A percentile compares a stretch with the other conserved stretches of the same genome.
Conservation (phyloP, 495 filamentous ascomycete species). For the Xylaria telfairii region DNA sequence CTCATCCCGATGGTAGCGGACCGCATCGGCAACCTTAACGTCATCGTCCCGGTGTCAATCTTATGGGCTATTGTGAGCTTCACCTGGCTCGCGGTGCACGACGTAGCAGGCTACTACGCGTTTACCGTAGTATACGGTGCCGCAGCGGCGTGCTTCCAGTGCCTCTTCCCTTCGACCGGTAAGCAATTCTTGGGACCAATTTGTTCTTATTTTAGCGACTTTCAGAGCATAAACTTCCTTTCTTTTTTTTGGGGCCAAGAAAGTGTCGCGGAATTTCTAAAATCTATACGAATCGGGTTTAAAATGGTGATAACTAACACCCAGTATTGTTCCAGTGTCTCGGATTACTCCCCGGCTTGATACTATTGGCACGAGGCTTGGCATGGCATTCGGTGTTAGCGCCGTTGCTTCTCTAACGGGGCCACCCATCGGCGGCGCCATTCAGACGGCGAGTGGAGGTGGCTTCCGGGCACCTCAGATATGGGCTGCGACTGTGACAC, state of each 20-base stretch:
- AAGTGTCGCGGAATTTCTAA: no score
- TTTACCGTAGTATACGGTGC: conserved; percentile 69
- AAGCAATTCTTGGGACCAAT: no score
- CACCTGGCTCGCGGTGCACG: conserved; percentile 65
- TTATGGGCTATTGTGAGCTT: conserved; percentile 60
- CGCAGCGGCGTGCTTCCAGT: conserved; percentile 65
- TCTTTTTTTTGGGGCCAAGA: no score
- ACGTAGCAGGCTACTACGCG: conserved; percentile 55
- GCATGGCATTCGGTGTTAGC: conserved; percentile 71
- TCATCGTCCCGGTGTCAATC: conserved; percentile 61
- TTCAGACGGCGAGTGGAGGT: conserved; percentile 53
- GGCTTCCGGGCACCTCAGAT: conserved; percentile 65
- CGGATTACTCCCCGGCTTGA: conserved; percentile 66
- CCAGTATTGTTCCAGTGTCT: conserved; percentile 39
- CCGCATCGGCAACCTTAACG: conserved; percentile 67
- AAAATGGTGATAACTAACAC: no score
- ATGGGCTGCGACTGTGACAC: conserved; percentile 54
- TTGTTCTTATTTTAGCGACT: no score
- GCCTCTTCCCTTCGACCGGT: conserved; percentile 63
- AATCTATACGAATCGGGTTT: no score
- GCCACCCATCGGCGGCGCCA: conserved; percentile 69
- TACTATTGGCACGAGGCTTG: conserved; percentile 68
- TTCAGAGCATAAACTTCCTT: no score
- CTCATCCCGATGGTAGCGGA: conserved; percentile 67
- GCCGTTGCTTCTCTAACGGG: conserved; percentile 70